phyloP scores from a whole-genome alignment of 768 basidiomycete species.

The Tulasnella sp. region DNA sequence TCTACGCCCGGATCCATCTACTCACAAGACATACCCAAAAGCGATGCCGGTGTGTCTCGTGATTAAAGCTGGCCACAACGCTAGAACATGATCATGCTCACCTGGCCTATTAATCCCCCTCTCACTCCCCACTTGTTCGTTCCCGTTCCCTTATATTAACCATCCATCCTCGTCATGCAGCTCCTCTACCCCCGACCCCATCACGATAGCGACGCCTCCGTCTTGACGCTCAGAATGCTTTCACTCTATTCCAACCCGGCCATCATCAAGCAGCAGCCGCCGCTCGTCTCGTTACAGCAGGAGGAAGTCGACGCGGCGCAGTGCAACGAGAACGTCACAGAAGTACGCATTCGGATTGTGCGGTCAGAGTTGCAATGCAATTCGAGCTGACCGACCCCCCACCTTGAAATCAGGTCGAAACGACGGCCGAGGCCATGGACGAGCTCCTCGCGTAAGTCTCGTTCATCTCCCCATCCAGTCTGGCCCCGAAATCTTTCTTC shows the following conservation, averaged over 20 bases:
- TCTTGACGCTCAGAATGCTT: slow-evolving; percentile 23
- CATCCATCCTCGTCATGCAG: not conserved
- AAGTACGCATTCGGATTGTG: slow-evolving; percentile 3
- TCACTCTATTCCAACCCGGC: slow-evolving; percentile 13
- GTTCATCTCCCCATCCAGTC: not conserved
- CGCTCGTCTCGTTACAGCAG: not conserved
- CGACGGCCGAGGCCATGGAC: slow-evolving; percentile 20
- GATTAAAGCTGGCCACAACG: slow-evolving; percentile 4
- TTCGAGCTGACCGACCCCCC: not conserved
- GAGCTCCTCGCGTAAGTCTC: slow-evolving; percentile 22
- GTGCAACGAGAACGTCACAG: slow-evolving; percentile 24
- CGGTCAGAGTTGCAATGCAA: not conserved
- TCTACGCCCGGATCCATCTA: not conserved
- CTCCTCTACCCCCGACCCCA: slow-evolving; percentile 25
- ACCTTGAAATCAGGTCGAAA: not conserved
- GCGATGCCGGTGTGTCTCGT: slow-evolving; percentile 7
- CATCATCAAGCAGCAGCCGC: not conserved
- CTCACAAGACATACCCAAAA: slow-evolving; percentile 13
- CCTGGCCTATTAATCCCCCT: not conserved
- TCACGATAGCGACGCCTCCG: slow-evolving; percentile 12
- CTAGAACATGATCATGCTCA: not conserved
- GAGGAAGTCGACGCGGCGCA: not conserved
- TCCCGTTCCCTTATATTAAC: not conserved
- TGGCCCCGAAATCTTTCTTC: not conserved
- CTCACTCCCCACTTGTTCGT: not conserved